phyloP scores from a whole-genome alignment of 176 grass and related monocot genomes.

The Secale cereale region DNA sequence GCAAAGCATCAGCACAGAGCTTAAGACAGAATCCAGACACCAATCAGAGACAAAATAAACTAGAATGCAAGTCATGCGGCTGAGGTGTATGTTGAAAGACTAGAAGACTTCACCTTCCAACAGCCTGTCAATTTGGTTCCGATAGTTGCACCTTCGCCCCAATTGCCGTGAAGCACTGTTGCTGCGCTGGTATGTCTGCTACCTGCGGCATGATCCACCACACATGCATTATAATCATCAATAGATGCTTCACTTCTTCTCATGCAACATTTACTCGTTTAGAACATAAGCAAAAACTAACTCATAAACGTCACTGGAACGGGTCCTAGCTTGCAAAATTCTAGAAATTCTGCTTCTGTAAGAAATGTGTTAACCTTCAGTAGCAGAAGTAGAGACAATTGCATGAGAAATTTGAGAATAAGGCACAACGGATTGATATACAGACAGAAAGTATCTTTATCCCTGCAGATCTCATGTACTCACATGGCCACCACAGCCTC shows the following conservation, averaged over 20 bases:
- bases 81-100: background rate
- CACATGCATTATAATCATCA: background rate
- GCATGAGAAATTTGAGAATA: conserved; percentile 1
- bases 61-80: background rate
- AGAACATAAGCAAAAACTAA: background rate
- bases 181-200: conserved; percentile 15
- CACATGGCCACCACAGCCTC: background rate
- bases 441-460: conserved; percentile 4
- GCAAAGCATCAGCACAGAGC: conserved; percentile 15
- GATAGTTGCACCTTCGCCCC: background rate
- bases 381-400: background rate
- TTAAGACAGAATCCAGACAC: background rate
- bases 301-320: background rate
- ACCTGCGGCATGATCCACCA: background rate
- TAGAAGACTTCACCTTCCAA: conserved; percentile 11
- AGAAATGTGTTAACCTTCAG: background rate
- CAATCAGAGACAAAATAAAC: background rate
- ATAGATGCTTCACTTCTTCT: background rate
- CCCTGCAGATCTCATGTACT: background rate
- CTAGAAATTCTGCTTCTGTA: background rate
- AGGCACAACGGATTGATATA: background rate
- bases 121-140: conserved; percentile 6
- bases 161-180: conserved; percentile 4
- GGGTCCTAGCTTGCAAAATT: background rate
- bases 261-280: background rate